These are phyloP conservation scores for Beauveria varroae DNA, from an alignment of 2,329 filamentous ascomycete species.

Conservation along the genomic window DNA sequence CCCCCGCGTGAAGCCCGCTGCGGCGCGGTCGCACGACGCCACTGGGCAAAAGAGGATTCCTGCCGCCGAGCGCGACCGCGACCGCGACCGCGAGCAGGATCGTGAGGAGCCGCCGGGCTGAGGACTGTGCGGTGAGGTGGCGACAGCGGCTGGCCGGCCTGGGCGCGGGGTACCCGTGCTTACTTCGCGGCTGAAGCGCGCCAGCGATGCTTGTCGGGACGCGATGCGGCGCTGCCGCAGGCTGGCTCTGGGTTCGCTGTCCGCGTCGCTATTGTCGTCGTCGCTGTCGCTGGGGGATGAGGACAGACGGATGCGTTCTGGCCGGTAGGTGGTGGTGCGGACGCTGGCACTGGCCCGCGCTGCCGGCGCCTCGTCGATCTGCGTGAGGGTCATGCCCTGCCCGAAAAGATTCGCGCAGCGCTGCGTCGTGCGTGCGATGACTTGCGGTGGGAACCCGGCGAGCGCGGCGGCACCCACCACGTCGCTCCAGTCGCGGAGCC, in stretches of 20 bases:
- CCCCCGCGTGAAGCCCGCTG: constrained; percentile 27
- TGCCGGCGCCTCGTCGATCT: constrained; percentile 33
- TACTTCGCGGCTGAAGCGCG: constrained; percentile 17
- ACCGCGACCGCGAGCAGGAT: constrained; percentile 17
- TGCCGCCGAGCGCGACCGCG: constrained; percentile 22
- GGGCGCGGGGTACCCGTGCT: not conserved
- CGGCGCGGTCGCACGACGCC: constrained; percentile 27
- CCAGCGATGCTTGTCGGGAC: constrained; percentile 25
- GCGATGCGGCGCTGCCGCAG: constrained; percentile 22
- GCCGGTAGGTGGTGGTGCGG: constrained; percentile 22
- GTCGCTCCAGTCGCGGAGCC: constrained; percentile 73
- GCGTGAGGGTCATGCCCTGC: constrained; percentile 59
- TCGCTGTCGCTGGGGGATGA: constrained; percentile 20
- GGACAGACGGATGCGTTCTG: constrained; percentile 20
- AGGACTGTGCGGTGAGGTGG: constrained; percentile 15
- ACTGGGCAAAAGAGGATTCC: constrained; percentile 31
- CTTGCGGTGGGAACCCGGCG: constrained; percentile 57
- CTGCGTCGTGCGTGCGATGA: constrained; percentile 60
- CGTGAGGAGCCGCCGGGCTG: constrained; percentile 12
- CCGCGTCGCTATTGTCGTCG: constrained; percentile 16
- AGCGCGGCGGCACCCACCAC: constrained; percentile 72
- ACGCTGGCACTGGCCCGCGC: constrained; percentile 17
- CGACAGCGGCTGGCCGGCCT: not conserved
- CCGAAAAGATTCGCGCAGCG: constrained; percentile 71
- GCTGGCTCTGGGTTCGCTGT: constrained; percentile 18